phyloP scores from a whole-genome alignment of 2,329 filamentous ascomycete genomes.

The Lachnellula subtilissima region DNA sequence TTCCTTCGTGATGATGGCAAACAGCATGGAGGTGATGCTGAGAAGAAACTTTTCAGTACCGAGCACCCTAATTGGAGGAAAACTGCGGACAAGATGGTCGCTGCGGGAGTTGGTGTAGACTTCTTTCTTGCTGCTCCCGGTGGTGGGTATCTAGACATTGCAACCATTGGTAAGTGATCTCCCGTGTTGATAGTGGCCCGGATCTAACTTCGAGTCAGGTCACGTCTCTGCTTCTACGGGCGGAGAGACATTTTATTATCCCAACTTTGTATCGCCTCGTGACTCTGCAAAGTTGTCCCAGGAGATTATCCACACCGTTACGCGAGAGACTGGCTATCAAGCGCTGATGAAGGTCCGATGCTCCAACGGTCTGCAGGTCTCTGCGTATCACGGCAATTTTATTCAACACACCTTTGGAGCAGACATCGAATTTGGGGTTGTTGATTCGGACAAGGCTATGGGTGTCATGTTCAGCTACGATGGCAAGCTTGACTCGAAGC shows the following conservation, averaged over 20 bases:
- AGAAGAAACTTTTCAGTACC: slow-evolving; percentile 86
- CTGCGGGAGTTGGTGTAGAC: slow-evolving; percentile 80
- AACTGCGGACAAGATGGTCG: slow-evolving; percentile 79
- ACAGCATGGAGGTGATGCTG: slow-evolving; percentile 77
- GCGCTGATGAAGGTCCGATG: slow-evolving; percentile 98
- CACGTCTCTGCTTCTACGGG: slow-evolving; percentile 85
- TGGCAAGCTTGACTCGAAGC: slow-evolving; percentile 92
- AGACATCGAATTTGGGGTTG: slow-evolving; percentile 86
- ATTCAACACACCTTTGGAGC: slow-evolving; percentile 92
- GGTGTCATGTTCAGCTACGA: slow-evolving; percentile 91
- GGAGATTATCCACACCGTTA: slow-evolving; percentile 82
- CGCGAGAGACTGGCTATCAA: slow-evolving; percentile 88
- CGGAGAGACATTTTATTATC: slow-evolving; percentile 93
- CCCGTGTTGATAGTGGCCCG: neutral
- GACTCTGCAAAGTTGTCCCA: slow-evolving; percentile 78
- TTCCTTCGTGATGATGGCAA: slow-evolving; percentile 86
- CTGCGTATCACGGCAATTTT: slow-evolving; percentile 94
- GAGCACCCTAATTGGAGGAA: slow-evolving; percentile 89
- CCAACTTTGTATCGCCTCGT: slow-evolving; percentile 85
- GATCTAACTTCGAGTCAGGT: slow-evolving; percentile 42
- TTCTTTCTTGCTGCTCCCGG: slow-evolving; percentile 92
- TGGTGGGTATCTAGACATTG: slow-evolving; percentile 87
- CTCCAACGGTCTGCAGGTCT: slow-evolving; percentile 90
- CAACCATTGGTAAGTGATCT: slow-evolving; percentile 67
- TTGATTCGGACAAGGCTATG: slow-evolving; percentile 91